These are phyloP conservation scores for Nannochloris sp. DNA, from an alignment of 139 green algal genomes.

Conservation along the genomic window DNA sequence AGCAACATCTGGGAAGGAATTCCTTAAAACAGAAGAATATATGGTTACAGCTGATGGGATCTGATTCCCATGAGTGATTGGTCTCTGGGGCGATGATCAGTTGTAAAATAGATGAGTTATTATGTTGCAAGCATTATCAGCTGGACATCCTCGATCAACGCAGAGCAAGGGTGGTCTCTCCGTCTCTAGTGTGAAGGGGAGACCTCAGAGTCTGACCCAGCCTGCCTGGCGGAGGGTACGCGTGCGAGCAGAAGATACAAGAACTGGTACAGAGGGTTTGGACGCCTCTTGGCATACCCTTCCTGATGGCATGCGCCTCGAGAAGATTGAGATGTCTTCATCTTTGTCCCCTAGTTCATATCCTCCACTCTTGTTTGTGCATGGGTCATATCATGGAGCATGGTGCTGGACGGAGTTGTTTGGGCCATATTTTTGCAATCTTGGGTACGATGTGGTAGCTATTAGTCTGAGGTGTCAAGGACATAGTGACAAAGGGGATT, in stretches of 20 bases:
- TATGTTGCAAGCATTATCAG: too few species aligned
- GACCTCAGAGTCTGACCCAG: too few species aligned
- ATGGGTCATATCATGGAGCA: conserved; percentile 80
- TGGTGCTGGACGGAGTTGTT: conserved; percentile 88
- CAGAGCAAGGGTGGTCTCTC: too few species aligned
- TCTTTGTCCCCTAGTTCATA: not conserved
- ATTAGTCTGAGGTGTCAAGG: conserved; percentile 65
- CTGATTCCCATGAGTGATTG: too few species aligned
- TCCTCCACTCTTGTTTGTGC: conserved; percentile 75
- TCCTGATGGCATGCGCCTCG: conserved; percentile 29
- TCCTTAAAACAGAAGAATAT: too few species aligned
- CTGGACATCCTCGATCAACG: too few species aligned
- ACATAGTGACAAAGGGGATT: conserved; percentile 15
- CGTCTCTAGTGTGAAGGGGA: too few species aligned
- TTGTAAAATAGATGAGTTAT: too few species aligned
- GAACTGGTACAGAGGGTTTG: conserved; percentile 1
- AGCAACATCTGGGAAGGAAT: too few species aligned
- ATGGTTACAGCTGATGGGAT: too few species aligned
- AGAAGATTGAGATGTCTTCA: conserved; percentile 15
- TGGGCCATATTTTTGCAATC: conserved; percentile 62
- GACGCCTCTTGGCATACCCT: conserved; percentile 10
- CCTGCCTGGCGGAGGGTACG: too few species aligned
- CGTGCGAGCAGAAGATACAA: not conserved
- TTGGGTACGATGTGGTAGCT: conserved; percentile 57
- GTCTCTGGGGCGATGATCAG: too few species aligned